Evolutionary conservation across 805 yeast species (phyloP), one percentile per base, ranked within the genome.

Genomic region (Helenozyma baotianmanensis): DNA sequence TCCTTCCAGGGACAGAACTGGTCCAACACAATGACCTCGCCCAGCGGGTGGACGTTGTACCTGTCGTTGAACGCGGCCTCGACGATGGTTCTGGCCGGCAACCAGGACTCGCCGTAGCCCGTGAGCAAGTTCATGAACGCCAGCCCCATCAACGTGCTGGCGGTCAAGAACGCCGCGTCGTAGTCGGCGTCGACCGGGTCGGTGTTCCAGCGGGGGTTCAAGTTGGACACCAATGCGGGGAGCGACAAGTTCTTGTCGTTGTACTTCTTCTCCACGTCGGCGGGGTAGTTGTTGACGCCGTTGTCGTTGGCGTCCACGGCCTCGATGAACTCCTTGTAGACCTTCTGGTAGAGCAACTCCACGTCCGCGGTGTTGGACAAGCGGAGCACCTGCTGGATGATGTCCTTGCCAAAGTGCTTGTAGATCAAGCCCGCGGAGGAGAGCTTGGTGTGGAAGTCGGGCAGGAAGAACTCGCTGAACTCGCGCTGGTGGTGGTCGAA

Each of bases 401-500:
- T 78, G 30, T 78, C 80, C 47, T 74, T 75, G 44, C 95, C 95
- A 48, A 70, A 84, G 59, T 84, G 90, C 54, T 89, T 90, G 69
- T 81, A 92, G 13, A 92, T 78, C 40, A 92, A 71, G 16, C 98
- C 98, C 7, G 98, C 98, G 36, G 95, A 83, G 13, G 95, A 82
- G 44, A 92, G 71, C 58, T 87, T 89, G 32, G 97, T 92, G 39
- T 65, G 58, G 53, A 68, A 82, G 7, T 68, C 61, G 1, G 56
- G 68, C 15, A 75, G 75, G 53, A 92, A 90, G 4, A 82, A 77
- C 47, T 82, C 89, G 19, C 64, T 62, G 53, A 92, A 92, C 13
- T 83, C 97, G 43, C 97, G 76, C 67, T 92, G 98, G 63, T 92
- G 98, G 56, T 92, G 98, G 58, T 92, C 98, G 58, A 86, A 90